These are phyloP conservation scores for Nelumbo lutea DNA, from an alignment of 164 flowering plant genomes.

Conservation along the genomic window DNA sequence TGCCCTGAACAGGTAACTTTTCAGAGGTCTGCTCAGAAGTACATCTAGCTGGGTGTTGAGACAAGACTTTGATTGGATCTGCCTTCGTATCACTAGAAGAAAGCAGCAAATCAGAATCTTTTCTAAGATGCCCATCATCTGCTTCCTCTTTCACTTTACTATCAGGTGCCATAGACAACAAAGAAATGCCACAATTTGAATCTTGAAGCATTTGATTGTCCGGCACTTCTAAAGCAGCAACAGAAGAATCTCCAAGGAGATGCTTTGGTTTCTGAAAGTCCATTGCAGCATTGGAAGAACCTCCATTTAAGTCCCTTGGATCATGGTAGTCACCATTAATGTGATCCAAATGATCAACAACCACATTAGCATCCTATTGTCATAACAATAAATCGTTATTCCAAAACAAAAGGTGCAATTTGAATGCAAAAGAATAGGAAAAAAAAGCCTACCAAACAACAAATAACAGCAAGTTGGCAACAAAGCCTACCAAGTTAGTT, in stretches of 20 bases:
- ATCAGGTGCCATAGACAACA: slow-evolving; percentile 20
- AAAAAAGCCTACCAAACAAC: not conserved
- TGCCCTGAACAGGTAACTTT: slow-evolving; percentile 23
- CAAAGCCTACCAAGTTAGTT: not conserved
- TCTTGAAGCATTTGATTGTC: slow-evolving; percentile 23
- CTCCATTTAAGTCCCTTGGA: slow-evolving; percentile 18
- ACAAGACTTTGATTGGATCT: slow-evolving; percentile 11
- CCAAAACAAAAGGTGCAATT: not conserved
- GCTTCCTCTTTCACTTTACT: slow-evolving; percentile 28
- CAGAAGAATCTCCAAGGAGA: slow-evolving; percentile 14
- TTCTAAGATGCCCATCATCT: slow-evolving; percentile 19
- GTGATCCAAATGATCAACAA: slow-evolving; percentile 17
- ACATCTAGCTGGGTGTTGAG: slow-evolving; percentile 16
- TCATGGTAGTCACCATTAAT: slow-evolving; percentile 14
- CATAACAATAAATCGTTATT: slow-evolving; percentile 12
- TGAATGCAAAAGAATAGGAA: not conserved
- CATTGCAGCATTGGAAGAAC: slow-evolving; percentile 21
- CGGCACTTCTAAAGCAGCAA: slow-evolving; percentile 22
- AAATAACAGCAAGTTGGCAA: not conserved
- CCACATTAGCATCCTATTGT: slow-evolving; percentile 17
- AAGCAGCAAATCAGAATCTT: slow-evolving; percentile 11
- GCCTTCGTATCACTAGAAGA: slow-evolving; percentile 31
- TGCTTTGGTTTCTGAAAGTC: slow-evolving; percentile 22
- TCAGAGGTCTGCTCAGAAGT: slow-evolving; percentile 21
- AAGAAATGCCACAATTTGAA: slow-evolving; percentile 15